These are phyloP conservation scores for Coemansia guatemalensis DNA, from an alignment of 192 early-diverging fungal genomes.

Conservation along the genomic window DNA sequence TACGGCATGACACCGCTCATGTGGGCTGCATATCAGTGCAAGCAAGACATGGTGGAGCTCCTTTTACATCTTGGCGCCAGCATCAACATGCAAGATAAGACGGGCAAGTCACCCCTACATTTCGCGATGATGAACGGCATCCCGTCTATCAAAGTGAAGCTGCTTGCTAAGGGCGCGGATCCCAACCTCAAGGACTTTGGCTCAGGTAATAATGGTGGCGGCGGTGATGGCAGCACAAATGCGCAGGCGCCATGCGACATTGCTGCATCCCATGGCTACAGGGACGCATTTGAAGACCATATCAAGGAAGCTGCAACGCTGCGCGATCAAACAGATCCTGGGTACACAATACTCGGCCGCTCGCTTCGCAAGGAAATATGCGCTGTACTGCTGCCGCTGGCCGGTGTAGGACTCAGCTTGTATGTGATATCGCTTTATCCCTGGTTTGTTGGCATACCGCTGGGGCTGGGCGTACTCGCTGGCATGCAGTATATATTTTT, in stretches of 20 bases:
- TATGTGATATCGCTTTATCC: conserved; percentile 61
- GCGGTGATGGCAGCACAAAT: conserved; percentile 7
- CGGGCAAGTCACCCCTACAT: conserved; percentile 83
- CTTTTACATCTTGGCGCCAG: conserved; percentile 71
- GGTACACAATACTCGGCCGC: conserved; percentile 18
- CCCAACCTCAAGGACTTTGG: conserved; percentile 57
- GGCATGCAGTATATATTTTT: conserved; percentile 61
- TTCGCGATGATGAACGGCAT: conserved; percentile 78
- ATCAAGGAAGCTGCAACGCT: conserved; percentile 23
- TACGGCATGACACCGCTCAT: conserved; percentile 87
- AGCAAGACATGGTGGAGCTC: conserved; percentile 66
- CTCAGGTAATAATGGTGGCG: conserved; percentile 1
- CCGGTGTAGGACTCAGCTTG: conserved; percentile 61
- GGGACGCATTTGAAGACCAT: conserved; percentile 40
- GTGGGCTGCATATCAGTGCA: conserved; percentile 93
- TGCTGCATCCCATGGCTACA: conserved; percentile 65
- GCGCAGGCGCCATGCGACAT: conserved; percentile 85
- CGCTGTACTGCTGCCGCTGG: conserved; percentile 70
- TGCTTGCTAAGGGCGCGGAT: conserved; percentile 76
- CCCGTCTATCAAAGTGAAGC: conserved; percentile 57
- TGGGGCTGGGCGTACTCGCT: conserved; percentile 56
- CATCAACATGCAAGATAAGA: conserved; percentile 66
- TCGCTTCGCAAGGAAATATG: conserved; percentile 59
- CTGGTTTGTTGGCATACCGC: conserved; percentile 76
- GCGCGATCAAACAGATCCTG: conserved; percentile 19